Evolutionary conservation across 2,329 filamentous ascomycete species (phyloP), one percentile per base, ranked within the genome.

Genomic region (Davidsoniella virescens): DNA sequence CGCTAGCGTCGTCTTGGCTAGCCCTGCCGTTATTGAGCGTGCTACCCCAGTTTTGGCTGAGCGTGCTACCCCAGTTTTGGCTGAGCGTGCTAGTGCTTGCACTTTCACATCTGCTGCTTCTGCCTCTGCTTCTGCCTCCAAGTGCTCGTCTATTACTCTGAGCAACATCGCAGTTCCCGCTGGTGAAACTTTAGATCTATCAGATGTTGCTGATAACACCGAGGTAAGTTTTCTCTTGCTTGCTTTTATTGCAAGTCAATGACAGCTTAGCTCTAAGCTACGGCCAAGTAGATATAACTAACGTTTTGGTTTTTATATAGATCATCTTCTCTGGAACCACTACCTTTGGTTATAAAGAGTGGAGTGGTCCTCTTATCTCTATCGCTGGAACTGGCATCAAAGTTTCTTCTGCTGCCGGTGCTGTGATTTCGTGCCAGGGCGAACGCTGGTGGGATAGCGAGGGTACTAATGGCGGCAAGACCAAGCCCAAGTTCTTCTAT

Each of bases 321-420:
- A 70, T 82, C 54, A 74, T 72, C 56, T 84, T 84, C 62, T 62
- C 75, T 52, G 81, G 80, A 41, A 74, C 68, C 12, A 84, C 80
- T n/a, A 76, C 73, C 49, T 84, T 80, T 58, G 79, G 69, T 17
- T 82, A 81, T 64, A 66, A 75, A 55, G 73, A 80, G 57, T 84
- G 79, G 80, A 60, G 61, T 1, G 80, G 80, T 0, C 80, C 80
- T 42, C 67, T 84, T 12, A 69, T 84, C 57, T 70, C 70, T 25
- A 67, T 83, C 54, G 72, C 72, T 1, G 80, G 80, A 39, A 72
- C 62, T 36, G 65, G 67, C 54, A 69, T 81, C 56, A 68, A 67
- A 25, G 67, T 82, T 38, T 66, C 66, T 7, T 74, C 73, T 44
- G 70, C 70, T 18, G 56, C 63, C 1, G 78, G 72, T 17, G 50